Percentiles rank a stretch among this genome's conserved stretches.
phyloP scores from a whole-genome alignment of 805 yeast species.

The Candida verbasci region DNA sequence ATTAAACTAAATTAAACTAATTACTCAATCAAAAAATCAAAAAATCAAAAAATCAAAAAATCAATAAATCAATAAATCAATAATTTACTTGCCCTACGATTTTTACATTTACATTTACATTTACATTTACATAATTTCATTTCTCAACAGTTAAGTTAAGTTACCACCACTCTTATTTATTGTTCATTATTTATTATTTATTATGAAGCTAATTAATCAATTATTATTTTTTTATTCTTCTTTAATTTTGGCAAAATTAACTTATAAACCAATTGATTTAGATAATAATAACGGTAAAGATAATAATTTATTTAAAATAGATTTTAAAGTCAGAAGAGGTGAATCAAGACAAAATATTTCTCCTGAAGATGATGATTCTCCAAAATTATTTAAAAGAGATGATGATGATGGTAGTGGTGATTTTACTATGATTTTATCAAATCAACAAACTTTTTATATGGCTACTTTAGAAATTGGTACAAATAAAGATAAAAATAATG shows the following conservation, averaged over 20 bases:
- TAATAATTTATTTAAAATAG: slow-evolving; percentile 2
- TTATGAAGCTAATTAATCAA: neutral
- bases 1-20: too few relatives aligned
- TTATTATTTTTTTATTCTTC: neutral
- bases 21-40: too few relatives aligned
- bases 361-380: slow-evolving; percentile 7
- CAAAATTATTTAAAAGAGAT: slow-evolving; percentile 14
- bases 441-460: slow-evolving; percentile 27
- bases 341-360: slow-evolving; percentile 7
- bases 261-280: neutral
- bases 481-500: slow-evolving; percentile 21
- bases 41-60: too few relatives aligned
- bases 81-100: too few relatives aligned
- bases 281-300: neutral
- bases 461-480: slow-evolving; percentile 27
- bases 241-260: neutral
- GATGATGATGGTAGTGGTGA: too few relatives aligned
- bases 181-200: neutral
- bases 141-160: too few relatives aligned
- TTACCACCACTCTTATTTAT: too few relatives aligned
- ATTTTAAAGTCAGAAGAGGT: slow-evolving; percentile 9
- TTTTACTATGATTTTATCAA: slow-evolving; percentile 16
- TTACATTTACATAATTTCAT: too few relatives aligned
- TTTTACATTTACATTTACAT: too few relatives aligned
- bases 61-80: too few relatives aligned